Base-by-base conservation (phyloP, 1,284 basidiomycete species). In the Boletus smithii region DNA sequence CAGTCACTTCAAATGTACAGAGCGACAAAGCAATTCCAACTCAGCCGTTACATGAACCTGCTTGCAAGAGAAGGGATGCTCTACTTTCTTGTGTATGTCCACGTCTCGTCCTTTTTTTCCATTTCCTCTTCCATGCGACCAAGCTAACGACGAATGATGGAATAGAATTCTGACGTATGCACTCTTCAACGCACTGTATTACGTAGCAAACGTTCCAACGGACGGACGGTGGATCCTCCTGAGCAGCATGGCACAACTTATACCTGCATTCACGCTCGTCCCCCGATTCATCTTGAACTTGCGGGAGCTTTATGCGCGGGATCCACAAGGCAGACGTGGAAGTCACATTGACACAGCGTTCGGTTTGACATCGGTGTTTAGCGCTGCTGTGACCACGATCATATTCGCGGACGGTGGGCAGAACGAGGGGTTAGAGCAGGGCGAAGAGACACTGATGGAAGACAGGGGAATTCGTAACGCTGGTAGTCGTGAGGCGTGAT, bases 211-310 rank as follows among this genome's bases (percentile, higher is more conserved):
- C 11, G 31, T 42, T 17, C 22, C 41, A 18, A 42, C 14, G 13
- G 26, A 33, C 41, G 31, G 23, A 9, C 33, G 41, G 41, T 24
- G 23, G 31, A 33, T 42, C 11, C 11, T 42, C 13, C 30, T 42
- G 11, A 24, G 16, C 3, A 16, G 17, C 3, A 4, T 42, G 16
- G n/a, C 23, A 3, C 22, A 42, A 11, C 33, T n/a, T 6, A 16
- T 42, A 23, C 41, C 41, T 11, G 31, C 23, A 6, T 22, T 42
- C 31, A 42, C 41, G 7, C 31, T 42, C 3, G 41, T 35, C 14
- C 49, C 53, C 11, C 42, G 48, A n/a, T 54, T 54, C 33, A 37
- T 55, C 30, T 13, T 52, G 13, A 43, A 32, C 34, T 13, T 53
- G 22, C 43, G 42, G 16, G 33, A 38, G n/a, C 10, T 55, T 11